Conservation (phyloP, 2,329 filamentous ascomycete genomes). For the Hypomyces rosellus region DNA sequence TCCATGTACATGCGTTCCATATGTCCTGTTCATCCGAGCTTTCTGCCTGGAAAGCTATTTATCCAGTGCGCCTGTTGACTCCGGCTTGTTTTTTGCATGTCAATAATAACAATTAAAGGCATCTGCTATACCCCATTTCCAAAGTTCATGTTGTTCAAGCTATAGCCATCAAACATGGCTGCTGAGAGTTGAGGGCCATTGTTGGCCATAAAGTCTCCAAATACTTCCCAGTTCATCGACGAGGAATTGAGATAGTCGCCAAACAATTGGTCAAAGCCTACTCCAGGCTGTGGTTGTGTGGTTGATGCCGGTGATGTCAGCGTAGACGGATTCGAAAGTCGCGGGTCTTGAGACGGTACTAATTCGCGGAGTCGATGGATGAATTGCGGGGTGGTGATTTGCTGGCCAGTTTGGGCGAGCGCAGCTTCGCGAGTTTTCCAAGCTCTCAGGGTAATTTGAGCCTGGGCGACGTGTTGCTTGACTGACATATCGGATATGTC, state of each 20-base stretch:
- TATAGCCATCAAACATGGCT: slow-evolving; percentile 27
- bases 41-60: too few relatives aligned
- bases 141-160: slow-evolving; percentile 10
- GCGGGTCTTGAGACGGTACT: slow-evolving; percentile 34
- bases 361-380: slow-evolving; percentile 38
- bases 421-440: slow-evolving; percentile 46
- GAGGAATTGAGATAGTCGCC: slow-evolving; percentile 38
- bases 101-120: too few relatives aligned
- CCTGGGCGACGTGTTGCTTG: slow-evolving; percentile 39
- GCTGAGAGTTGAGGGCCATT: slow-evolving; percentile 23
- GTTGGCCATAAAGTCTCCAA: slow-evolving; percentile 25
- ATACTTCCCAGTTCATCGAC: slow-evolving; percentile 42
- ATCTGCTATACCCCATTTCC: too few relatives aligned
- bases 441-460: slow-evolving; percentile 42
- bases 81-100: too few relatives aligned
- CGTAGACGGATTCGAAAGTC: slow-evolving; percentile 25
- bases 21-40: too few relatives aligned
- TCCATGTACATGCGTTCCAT: too few relatives aligned
- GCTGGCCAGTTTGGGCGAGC: slow-evolving; percentile 30
- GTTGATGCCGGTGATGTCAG: slow-evolving; percentile 22
- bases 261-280: slow-evolving; percentile 39
- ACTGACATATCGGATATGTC: slow-evolving; percentile 45
- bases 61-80: too few relatives aligned
- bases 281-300: slow-evolving; percentile 17
- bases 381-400: slow-evolving; percentile 38